A percentile compares a stretch with the other conserved stretches of the same genome.
Conservation (phyloP, 768 basidiomycete genomes). For the Termitomyces sp. region DNA sequence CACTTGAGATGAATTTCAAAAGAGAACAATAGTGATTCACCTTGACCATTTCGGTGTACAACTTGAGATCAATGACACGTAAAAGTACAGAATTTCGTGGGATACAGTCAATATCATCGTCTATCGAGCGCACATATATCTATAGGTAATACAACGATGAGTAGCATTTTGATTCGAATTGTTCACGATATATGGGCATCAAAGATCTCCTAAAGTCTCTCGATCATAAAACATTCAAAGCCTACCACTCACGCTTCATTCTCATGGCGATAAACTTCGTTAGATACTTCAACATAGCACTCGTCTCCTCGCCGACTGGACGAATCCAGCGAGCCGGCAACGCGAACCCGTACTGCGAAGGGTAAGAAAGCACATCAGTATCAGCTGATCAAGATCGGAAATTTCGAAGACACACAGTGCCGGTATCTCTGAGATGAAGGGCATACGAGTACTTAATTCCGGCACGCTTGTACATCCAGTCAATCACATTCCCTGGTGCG, state of each 20-base stretch:
- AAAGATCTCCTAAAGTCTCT: background rate
- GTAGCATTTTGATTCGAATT: background rate
- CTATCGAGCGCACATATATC: background rate
- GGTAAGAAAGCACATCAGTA: background rate
- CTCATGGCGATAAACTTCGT: slow-evolving; percentile 56
- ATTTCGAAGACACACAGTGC: slow-evolving; percentile 42
- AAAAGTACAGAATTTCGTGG: too few relatives aligned
- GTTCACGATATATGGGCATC: background rate
- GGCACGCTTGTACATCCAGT: slow-evolving; percentile 54
- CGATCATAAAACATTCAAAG: background rate
- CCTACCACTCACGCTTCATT: slow-evolving; percentile 20
- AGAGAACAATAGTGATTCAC: too few relatives aligned
- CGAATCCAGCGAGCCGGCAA: slow-evolving; percentile 68
- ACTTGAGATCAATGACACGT: too few relatives aligned
- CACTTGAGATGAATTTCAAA: too few relatives aligned
- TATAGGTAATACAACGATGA: too few relatives aligned
- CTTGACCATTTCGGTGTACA: too few relatives aligned
- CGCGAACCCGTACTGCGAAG: slow-evolving; percentile 67
- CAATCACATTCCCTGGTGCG: slow-evolving; percentile 61
- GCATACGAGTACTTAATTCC: slow-evolving; percentile 61
- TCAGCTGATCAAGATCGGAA: background rate
- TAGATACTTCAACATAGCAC: slow-evolving; percentile 58
- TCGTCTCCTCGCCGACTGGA: slow-evolving; percentile 75
- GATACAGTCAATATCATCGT: too few relatives aligned
- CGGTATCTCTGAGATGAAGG: slow-evolving; percentile 63